Evolutionary conservation across 2,329 filamentous ascomycete species (phyloP).

Genomic region (Fusarium sp.): DNA sequence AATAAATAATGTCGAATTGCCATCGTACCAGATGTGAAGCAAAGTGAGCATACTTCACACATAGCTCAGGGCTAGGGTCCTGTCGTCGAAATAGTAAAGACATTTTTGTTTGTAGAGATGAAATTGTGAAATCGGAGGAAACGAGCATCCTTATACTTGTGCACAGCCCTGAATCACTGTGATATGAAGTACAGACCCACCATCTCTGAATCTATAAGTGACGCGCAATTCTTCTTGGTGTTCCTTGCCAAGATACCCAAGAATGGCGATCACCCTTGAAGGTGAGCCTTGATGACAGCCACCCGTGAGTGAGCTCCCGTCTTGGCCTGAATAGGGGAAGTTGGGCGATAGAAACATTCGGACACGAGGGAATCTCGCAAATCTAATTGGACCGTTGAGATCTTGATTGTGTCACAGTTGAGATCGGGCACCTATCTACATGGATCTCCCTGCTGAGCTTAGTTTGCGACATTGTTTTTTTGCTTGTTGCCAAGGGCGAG

Average conservation of each 20-base stretch:
- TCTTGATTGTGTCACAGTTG: conserved; percentile 36
- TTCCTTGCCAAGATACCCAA: conserved; percentile 40
- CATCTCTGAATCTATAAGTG: conserved; percentile 25
- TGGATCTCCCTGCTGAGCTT: conserved; percentile 11
- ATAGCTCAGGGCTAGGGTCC: conserved; percentile 47
- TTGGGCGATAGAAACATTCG: conserved; percentile 19
- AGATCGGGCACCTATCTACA: conserved; percentile 47
- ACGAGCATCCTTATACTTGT: conserved; percentile 35
- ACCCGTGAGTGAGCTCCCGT: conserved; percentile 4
- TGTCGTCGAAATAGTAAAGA: conserved; percentile 35
- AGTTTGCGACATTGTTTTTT: conserved; percentile 12
- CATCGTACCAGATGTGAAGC: conserved; percentile 56
- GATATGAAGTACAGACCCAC: conserved; percentile 39
- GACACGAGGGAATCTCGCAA: conserved; percentile 28
- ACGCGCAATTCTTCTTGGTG: conserved; percentile 45
- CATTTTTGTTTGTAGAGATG: conserved; percentile 30
- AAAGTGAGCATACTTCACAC: conserved; percentile 58
- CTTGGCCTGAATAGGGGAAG: conserved; percentile 17
- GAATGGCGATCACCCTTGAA: conserved; percentile 43
- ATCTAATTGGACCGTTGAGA: conserved; percentile 31
- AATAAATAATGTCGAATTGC: conserved; percentile 62
- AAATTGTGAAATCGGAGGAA: background rate
- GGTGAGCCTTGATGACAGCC: conserved; percentile 15
- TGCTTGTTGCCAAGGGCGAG: conserved; percentile 7
- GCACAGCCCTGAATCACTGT: conserved; percentile 21